Percentiles rank a stretch among this genome's conserved stretches.
phyloP scores from a whole-genome alignment of 2,329 filamentous ascomycete species.

The Scopulariopsis brevicaulis region DNA sequence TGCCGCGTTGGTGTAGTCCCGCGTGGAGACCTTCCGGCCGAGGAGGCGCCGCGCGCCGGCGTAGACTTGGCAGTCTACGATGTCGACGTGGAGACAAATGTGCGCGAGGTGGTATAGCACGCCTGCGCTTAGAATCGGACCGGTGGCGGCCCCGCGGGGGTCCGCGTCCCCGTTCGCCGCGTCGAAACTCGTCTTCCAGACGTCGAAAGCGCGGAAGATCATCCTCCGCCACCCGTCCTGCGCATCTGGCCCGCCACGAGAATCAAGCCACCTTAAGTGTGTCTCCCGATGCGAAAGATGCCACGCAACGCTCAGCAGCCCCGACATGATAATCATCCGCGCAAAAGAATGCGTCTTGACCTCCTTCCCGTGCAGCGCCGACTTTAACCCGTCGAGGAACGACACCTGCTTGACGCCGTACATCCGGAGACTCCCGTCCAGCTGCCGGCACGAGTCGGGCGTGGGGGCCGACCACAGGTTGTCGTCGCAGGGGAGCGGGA shows the following conservation, averaged over 20 bases:
- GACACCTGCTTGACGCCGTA: constrained; percentile 70
- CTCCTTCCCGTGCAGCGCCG: constrained; percentile 67
- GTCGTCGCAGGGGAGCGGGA: constrained; percentile 81
- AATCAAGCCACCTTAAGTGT: constrained; percentile 69
- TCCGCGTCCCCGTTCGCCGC: constrained; percentile 29
- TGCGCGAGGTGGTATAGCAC: constrained; percentile 80
- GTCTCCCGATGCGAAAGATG: constrained; percentile 81
- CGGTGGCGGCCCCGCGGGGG: constrained; percentile 37
- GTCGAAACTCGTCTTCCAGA: constrained; percentile 81
- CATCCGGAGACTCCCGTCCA: constrained; percentile 65
- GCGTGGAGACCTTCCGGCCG: constrained; percentile 64
- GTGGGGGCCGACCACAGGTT: constrained; percentile 74
- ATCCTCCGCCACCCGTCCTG: constrained; percentile 71
- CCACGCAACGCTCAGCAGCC: constrained; percentile 83
- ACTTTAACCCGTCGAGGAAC: constrained; percentile 77
- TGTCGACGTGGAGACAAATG: constrained; percentile 80
- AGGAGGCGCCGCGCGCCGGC: constrained; percentile 68
- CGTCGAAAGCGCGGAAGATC: constrained; percentile 69
- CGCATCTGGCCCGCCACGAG: constrained; percentile 46
- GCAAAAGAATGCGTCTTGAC: constrained; percentile 83
- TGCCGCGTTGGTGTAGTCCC: constrained; percentile 63
- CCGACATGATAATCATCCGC: constrained; percentile 81
- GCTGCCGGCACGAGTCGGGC: constrained; percentile 62
- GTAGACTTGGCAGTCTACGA: constrained; percentile 84
- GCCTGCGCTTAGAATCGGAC: constrained; percentile 66